These are phyloP conservation scores for Phytophthora cactorum DNA, from an alignment of 352 stramenopile species.

Conservation along the genomic window DNA sequence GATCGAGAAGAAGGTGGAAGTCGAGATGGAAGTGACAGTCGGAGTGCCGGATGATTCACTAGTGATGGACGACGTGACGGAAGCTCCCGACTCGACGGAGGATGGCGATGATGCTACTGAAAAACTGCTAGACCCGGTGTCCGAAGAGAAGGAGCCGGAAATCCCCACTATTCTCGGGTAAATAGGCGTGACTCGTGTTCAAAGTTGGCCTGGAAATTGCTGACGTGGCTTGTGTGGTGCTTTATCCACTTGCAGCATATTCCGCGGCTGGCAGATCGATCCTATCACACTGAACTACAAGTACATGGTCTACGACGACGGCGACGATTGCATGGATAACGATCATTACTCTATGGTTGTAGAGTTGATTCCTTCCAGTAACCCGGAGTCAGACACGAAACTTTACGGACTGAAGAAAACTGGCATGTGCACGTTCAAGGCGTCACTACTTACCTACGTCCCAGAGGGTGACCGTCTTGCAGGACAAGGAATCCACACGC, in stretches of 20 bases:
- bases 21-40: constrained; percentile 35
- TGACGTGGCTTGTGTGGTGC: constrained; percentile 11
- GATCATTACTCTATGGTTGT: constrained; percentile 54
- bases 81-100: constrained; percentile 12
- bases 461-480: constrained; percentile 46
- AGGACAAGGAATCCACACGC: constrained; percentile 63
- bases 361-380: constrained; percentile 58
- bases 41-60: not conserved
- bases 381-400: constrained; percentile 42
- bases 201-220: not conserved
- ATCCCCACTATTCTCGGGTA: constrained; percentile 65
- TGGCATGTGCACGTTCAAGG: constrained; percentile 62
- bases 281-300: constrained; percentile 83
- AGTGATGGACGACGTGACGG: not conserved
- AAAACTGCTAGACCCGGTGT: constrained; percentile 18
- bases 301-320: constrained; percentile 79
- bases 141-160: constrained; percentile 27
- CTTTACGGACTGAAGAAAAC: constrained; percentile 64
- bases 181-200: not conserved
- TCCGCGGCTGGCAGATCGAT: constrained; percentile 80
- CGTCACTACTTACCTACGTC: constrained; percentile 58
- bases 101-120: constrained; percentile 8
- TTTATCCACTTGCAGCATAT: constrained; percentile 54
- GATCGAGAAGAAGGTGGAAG: constrained; percentile 29
- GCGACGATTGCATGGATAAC: constrained; percentile 62